Evolutionary conservation across 2,329 filamentous ascomycete species (phyloP), one percentile per base, ranked within the genome.

Genomic region (Paecilomyces fulvus): DNA sequence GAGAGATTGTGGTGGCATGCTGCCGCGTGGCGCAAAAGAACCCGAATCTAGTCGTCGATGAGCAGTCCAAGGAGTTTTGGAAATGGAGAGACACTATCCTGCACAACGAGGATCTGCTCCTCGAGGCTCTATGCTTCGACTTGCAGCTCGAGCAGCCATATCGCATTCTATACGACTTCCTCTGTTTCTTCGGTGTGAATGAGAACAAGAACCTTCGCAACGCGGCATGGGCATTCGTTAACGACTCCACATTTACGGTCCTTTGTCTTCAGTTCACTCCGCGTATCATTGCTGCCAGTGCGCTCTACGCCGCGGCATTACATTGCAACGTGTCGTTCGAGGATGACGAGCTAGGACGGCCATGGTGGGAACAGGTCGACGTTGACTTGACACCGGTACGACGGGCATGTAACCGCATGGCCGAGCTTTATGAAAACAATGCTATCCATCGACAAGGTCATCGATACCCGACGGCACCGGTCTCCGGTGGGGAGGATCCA

Each of bases 1-100:
- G 90, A 67, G 91, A 96, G 62, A 81, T 99, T 58, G 92, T 99
- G 62, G 87, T 96, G 30, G 90, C 92, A 1, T 94, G 95, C 65
- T 94, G 91, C 58, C 90, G 92, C 62, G 90, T 96, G 20, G 94
- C 92, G 28, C 91, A 96, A 73, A 97, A 99, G 76, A 92, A 97
- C 64, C 80, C 90, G 1, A 89, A 90, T 65, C 83, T 96, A 58
- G 79, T 92, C 55, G 89, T 97, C 54, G 94, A 99, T 69, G 94
- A 97, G 73, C 92, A 97, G 72, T 95, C 89, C 63, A 97, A 96
- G 68, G 94, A 99, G 69, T 99, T 94, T 70, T 99, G 94, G 94
- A 85, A 89, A 67, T 99, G 94, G 94, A 84, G 91, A 59, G 94
- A 99, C 69, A 94, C 88, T 57, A 95, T 99, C 56, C 78, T 97